A percentile compares a stretch with the other conserved stretches of the same genome.
Conservation (phyloP, 345 rosid species). For the Euphorbia lathyris region DNA sequence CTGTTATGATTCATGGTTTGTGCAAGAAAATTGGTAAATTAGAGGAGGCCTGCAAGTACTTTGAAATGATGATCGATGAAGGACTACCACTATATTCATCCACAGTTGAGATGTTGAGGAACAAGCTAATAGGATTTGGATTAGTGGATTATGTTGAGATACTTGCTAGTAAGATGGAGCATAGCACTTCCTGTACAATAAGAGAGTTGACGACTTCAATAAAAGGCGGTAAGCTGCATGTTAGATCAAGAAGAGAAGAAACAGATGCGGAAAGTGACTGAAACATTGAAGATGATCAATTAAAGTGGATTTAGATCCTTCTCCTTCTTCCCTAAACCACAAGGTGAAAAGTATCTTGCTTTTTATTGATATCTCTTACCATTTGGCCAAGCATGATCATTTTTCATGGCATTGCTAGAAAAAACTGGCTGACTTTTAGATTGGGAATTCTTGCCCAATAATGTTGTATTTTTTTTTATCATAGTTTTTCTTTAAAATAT, state of each 20-base stretch:
- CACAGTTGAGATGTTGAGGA: slow-evolving; percentile 72
- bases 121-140: slow-evolving; percentile 54
- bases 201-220: slow-evolving; percentile 60
- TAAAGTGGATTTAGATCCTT: neutral
- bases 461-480: slow-evolving; percentile 20
- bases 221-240: no score
- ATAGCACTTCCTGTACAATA: slow-evolving; percentile 58
- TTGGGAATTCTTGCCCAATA: neutral
- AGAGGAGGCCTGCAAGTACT: no score
- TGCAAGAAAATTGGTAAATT: no score
- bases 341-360: neutral
- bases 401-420: neutral
- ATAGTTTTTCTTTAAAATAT: no score
- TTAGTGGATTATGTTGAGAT: slow-evolving; percentile 57
- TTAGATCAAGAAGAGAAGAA: no score
- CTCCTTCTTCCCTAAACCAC: neutral
- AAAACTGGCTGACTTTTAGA: neutral
- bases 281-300: neutral
- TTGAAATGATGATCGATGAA: slow-evolving; percentile 92
- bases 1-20: slow-evolving; percentile 84
- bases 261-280: no score
- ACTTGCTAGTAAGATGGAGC: slow-evolving; percentile 69
- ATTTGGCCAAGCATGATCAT: neutral
- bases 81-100: slow-evolving; percentile 77
- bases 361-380: neutral